phyloP scores from a whole-genome alignment of 1,284 basidiomycete species.

The Neonothopanus nambi region DNA sequence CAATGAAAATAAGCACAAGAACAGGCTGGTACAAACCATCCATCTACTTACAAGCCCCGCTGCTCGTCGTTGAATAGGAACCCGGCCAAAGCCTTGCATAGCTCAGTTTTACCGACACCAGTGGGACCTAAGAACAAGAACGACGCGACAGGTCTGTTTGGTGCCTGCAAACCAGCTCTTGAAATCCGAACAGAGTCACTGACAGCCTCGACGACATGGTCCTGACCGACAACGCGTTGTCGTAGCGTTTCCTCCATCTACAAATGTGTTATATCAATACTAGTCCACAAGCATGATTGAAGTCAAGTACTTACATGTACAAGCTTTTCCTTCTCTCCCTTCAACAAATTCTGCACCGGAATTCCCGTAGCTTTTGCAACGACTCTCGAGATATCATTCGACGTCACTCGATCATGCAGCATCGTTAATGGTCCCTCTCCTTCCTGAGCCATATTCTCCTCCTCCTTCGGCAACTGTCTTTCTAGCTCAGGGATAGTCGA shows the following conservation, averaged over 20 bases:
- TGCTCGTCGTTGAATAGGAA: constrained; percentile 90
- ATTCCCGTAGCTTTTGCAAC: constrained; percentile 91
- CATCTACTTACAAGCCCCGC: constrained; percentile 65
- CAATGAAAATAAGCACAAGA: constrained; percentile 3
- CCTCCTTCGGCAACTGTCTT: constrained; percentile 69
- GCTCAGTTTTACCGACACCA: constrained; percentile 87
- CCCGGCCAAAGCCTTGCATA: constrained; percentile 82
- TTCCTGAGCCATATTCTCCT: constrained; percentile 32
- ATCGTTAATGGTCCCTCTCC: constrained; percentile 57
- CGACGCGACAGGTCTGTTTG: constrained; percentile 85
- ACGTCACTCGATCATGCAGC: constrained; percentile 86
- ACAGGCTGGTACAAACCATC: constrained; percentile 1
- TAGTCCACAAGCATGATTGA: not conserved
- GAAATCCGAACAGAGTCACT: constrained; percentile 90
- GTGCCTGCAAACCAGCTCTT: constrained; percentile 85
- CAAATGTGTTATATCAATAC: not conserved
- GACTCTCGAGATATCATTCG: constrained; percentile 86
- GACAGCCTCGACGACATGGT: constrained; percentile 78
- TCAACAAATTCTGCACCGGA: constrained; percentile 85
- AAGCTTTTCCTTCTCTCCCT: constrained; percentile 88
- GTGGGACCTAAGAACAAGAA: constrained; percentile 92
- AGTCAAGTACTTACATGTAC: constrained; percentile 65
- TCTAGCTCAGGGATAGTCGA: constrained; percentile 84
- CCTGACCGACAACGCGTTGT: constrained; percentile 85
- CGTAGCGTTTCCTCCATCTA: constrained; percentile 86